Conservation (phyloP, 2,329 filamentous ascomycete genomes). For the Drechmeria coniospora region DNA sequence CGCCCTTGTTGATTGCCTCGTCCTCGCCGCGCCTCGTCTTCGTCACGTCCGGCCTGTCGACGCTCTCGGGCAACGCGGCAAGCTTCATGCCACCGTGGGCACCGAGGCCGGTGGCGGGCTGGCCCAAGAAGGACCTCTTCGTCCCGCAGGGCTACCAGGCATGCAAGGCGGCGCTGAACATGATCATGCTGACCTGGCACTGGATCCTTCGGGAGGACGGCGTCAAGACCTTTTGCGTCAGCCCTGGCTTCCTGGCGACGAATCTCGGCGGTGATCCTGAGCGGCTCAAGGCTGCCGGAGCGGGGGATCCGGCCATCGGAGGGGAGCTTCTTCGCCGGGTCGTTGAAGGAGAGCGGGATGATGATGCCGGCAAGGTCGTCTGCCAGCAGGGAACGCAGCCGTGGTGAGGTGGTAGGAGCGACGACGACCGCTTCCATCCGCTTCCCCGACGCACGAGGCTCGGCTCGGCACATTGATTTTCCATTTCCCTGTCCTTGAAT, state of each 20-base stretch:
- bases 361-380: constrained; percentile 23
- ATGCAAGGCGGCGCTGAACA: constrained; percentile 14
- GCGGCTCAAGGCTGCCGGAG: constrained; percentile 17
- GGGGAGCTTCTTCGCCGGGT: constrained; percentile 23
- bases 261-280: constrained; percentile 20
- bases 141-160: constrained; percentile 8
- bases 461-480: too few relatives aligned
- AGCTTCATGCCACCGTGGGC: constrained; percentile 10
- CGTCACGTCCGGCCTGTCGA: constrained; percentile 27
- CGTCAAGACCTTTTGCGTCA: constrained; percentile 32
- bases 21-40: constrained; percentile 31
- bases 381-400: constrained; percentile 12
- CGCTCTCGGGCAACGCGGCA: constrained; percentile 17
- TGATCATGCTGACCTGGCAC: constrained; percentile 26
- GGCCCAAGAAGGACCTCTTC: constrained; percentile 35
- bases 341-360: constrained; percentile 25
- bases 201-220: constrained; percentile 29
- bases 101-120: constrained; percentile 19
- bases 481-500: too few relatives aligned
- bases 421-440: too few relatives aligned
- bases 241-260: constrained; percentile 33
- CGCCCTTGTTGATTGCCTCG: constrained; percentile 27
- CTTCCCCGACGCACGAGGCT: too few relatives aligned
- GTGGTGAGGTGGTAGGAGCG: too few relatives aligned
- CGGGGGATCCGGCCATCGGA: constrained; percentile 18